Percentiles rank a stretch among this genome's conserved stretches.
Evolutionary conservation across 352 stramenopile species (phyloP).

Genomic region (Pythium grandisporangium): DNA sequence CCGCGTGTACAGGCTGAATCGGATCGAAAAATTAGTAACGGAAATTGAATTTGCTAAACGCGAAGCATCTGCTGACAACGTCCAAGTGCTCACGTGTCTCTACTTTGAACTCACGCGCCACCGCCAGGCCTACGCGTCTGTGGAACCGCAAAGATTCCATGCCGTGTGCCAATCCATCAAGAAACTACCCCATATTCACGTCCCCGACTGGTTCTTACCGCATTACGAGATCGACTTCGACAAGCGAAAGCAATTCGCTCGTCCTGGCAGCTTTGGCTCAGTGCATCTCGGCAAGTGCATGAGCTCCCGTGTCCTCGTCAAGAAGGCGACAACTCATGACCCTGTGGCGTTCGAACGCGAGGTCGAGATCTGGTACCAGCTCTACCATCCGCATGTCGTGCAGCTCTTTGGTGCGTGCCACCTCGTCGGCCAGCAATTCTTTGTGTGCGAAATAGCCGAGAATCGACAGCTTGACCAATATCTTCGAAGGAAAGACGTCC

Average conservation of each 20-base stretch:
- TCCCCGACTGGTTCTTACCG: background rate
- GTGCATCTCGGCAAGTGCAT: background rate
- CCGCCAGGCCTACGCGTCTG: background rate
- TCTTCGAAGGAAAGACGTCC: background rate
- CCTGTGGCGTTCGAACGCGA: constrained; percentile 12
- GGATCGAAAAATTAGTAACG: background rate
- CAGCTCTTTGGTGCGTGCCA: constrained; percentile 17
- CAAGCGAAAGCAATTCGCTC: background rate
- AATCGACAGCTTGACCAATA: constrained; percentile 10
- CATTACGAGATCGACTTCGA: background rate
- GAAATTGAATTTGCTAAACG: background rate
- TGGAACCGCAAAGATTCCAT: background rate
- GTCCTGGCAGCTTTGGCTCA: background rate
- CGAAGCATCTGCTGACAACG: background rate
- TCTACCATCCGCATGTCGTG: constrained; percentile 17
- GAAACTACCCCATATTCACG: background rate
- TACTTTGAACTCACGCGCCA: background rate
- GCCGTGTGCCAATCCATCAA: background rate
- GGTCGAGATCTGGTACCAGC: constrained; percentile 14
- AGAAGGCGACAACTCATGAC: background rate
- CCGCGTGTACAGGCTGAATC: background rate
- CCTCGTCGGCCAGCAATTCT: constrained; percentile 7
- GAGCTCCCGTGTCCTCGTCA: background rate
- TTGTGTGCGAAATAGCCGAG: constrained; percentile 14
- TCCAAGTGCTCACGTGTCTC: background rate